These are phyloP conservation scores for Xylaria arbuscula DNA, from an alignment of 2,329 filamentous ascomycete species.

Conservation along the genomic window DNA sequence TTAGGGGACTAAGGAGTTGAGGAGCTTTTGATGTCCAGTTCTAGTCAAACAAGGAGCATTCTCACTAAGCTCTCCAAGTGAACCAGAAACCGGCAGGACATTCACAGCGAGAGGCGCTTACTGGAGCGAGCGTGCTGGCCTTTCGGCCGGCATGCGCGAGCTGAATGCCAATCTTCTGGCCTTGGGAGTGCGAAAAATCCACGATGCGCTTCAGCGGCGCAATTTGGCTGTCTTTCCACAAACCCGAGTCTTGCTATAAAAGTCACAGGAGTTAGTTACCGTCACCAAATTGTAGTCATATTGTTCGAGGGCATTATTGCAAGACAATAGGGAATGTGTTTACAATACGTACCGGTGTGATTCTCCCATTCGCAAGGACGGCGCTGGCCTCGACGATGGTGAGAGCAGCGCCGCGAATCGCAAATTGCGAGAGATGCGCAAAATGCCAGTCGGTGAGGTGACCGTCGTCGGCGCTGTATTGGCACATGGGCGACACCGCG, in stretches of 20 bases:
- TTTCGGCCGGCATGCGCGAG: conserved; percentile 83
- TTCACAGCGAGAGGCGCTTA: not conserved
- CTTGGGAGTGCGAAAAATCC: conserved; percentile 84
- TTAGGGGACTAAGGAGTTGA: not conserved
- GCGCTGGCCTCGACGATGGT: conserved; percentile 82
- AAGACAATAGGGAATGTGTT: not conserved
- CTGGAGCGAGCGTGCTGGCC: conserved; percentile 67
- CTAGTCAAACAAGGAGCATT: not conserved
- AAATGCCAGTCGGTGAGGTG: conserved; percentile 85
- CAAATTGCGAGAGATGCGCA: conserved; percentile 82
- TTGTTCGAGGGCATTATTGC: too few relatives aligned
- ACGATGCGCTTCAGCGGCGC: conserved; percentile 75
- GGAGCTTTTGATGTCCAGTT: not conserved
- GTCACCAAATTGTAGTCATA: not conserved
- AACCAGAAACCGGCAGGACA: not conserved
- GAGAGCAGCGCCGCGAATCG: conserved; percentile 78
- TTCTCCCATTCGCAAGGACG: conserved; percentile 80
- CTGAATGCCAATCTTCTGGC: conserved; percentile 81
- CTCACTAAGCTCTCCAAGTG: not conserved
- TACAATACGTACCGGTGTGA: conserved; percentile 67
- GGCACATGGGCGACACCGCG: conserved; percentile 71
- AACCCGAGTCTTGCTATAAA: conserved; percentile 71
- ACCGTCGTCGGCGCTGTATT: conserved; percentile 68
- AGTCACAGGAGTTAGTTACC: not conserved
- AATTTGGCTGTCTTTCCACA: conserved; percentile 89